These are phyloP conservation scores for Detonula confervacea DNA, from an alignment of 352 stramenopile species.

Conservation along the genomic window DNA sequence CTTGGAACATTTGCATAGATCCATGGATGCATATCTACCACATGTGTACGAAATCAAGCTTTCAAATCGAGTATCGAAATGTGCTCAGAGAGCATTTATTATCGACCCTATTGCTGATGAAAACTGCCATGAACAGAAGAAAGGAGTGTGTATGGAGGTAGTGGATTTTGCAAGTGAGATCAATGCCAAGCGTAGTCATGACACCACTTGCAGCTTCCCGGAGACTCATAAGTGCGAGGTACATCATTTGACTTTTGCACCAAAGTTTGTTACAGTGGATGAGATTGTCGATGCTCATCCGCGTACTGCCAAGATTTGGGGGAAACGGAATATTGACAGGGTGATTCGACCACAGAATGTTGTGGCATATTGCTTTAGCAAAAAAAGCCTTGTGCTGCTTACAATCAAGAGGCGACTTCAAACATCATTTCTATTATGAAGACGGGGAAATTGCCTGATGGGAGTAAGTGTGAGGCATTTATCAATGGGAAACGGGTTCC, in stretches of 20 bases:
- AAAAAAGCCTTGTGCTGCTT: not conserved
- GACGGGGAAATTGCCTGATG: not conserved
- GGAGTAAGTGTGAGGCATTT: slow-evolving; percentile 1
- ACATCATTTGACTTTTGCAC: not conserved
- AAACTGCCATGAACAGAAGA: too few relatives aligned
- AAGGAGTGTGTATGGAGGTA: too few relatives aligned
- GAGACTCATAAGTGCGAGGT: slow-evolving; percentile 7
- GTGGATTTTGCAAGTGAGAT: slow-evolving; percentile 9
- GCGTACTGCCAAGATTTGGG: not conserved
- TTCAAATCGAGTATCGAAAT: not conserved
- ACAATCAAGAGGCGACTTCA: not conserved
- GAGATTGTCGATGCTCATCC: not conserved
- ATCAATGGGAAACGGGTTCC: not conserved
- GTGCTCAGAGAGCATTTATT: not conserved
- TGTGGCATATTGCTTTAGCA: not conserved
- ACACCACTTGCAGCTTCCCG: not conserved
- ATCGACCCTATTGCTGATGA: not conserved
- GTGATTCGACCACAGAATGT: slow-evolving; percentile 1
- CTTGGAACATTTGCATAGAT: not conserved
- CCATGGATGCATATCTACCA: not conserved
- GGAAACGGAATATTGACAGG: not conserved
- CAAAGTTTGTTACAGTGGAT: slow-evolving; percentile 6
- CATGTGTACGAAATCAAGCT: slow-evolving; percentile 3
- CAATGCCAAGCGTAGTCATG: not conserved
- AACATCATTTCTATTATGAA: not conserved